Evolutionary conservation across 2,329 filamentous ascomycete species (phyloP).

Genomic region (Colletotrichum tabaci): DNA sequence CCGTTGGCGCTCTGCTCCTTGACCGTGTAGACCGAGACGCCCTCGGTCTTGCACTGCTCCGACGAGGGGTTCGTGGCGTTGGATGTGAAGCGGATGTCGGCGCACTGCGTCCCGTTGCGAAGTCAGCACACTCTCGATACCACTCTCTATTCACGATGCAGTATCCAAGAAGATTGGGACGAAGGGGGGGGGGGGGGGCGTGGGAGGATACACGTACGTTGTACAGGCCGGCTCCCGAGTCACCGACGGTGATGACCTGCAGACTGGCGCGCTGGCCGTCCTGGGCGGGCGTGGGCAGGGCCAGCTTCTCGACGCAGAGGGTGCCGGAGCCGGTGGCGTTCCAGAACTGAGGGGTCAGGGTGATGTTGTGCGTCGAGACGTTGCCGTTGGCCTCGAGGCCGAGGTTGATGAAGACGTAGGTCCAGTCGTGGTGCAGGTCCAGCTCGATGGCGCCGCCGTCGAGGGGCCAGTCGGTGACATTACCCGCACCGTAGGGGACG

Average conservation of each 20-base stretch:
- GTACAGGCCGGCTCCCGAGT: conserved; percentile 74
- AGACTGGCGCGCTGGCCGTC: conserved; percentile 77
- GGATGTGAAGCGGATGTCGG: conserved; percentile 78
- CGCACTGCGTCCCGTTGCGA: conserved; percentile 67
- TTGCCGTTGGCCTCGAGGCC: conserved; percentile 62
- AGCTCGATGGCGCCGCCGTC: conserved; percentile 63
- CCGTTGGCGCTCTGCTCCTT: conserved; percentile 48
- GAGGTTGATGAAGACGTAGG: conserved; percentile 69
- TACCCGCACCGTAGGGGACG: conserved; percentile 59
- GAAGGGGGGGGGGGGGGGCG: background rate
- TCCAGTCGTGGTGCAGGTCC: conserved; percentile 66
- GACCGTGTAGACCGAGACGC: conserved; percentile 59
- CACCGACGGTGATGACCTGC: conserved; percentile 77
- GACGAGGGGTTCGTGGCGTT: conserved; percentile 61
- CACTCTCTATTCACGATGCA: background rate
- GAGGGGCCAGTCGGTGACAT: conserved; percentile 69
- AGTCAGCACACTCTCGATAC: conserved; percentile 36
- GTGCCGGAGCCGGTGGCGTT: conserved; percentile 73
- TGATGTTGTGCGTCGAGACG: conserved; percentile 77
- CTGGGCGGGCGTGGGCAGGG: conserved; percentile 65
- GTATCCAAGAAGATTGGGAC: background rate
- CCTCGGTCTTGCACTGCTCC: conserved; percentile 71
- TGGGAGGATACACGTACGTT: conserved; percentile 62
- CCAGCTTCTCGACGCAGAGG: conserved; percentile 76
- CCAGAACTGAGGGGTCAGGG: conserved; percentile 72